These are phyloP conservation scores for Zoysia japonica DNA, from an alignment of 176 grass and related monocot genomes.

Conservation along the genomic window DNA sequence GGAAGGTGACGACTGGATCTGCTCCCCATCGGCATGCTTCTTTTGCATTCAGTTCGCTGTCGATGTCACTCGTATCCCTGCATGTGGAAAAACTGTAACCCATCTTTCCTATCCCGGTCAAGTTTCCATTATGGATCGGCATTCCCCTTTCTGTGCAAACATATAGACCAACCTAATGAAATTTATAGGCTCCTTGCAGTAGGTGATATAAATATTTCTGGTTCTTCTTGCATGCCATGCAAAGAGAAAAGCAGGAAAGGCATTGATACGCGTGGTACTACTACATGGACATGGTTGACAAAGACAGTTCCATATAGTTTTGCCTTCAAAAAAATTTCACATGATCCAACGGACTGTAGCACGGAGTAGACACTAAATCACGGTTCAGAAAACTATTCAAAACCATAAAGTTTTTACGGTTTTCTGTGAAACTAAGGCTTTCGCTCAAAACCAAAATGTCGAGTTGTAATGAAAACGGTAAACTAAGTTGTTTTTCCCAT, in stretches of 20 bases:
- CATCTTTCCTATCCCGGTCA: slow-evolving; percentile 48
- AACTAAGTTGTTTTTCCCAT: too few species aligned
- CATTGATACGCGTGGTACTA: not conserved
- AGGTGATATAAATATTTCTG: slow-evolving; percentile 12
- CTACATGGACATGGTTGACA: not conserved
- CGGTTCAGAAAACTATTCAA: too few species aligned
- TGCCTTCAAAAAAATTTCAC: not conserved
- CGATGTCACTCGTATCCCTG: slow-evolving; percentile 35
- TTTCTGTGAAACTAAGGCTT: too few species aligned
- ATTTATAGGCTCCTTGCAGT: slow-evolving; percentile 8
- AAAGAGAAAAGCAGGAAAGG: slow-evolving; percentile 34
- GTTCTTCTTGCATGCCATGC: slow-evolving; percentile 22
- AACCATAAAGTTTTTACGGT: too few species aligned
- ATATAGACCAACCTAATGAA: slow-evolving; percentile 15
- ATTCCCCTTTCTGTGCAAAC: slow-evolving; percentile 44
- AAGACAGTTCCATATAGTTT: not conserved
- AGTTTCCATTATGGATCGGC: slow-evolving; percentile 47
- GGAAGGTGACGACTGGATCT: slow-evolving; percentile 8
- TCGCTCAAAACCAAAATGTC: too few species aligned
- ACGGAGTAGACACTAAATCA: too few species aligned
- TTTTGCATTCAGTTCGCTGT: not conserved
- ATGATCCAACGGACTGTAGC: too few species aligned
- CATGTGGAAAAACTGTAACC: slow-evolving; percentile 38
- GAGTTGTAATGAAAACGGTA: too few species aligned
- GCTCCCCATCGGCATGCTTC: slow-evolving; percentile 6